phyloP scores from a whole-genome alignment of 1,284 basidiomycete species.

The Coniferiporia sulphurascens region DNA sequence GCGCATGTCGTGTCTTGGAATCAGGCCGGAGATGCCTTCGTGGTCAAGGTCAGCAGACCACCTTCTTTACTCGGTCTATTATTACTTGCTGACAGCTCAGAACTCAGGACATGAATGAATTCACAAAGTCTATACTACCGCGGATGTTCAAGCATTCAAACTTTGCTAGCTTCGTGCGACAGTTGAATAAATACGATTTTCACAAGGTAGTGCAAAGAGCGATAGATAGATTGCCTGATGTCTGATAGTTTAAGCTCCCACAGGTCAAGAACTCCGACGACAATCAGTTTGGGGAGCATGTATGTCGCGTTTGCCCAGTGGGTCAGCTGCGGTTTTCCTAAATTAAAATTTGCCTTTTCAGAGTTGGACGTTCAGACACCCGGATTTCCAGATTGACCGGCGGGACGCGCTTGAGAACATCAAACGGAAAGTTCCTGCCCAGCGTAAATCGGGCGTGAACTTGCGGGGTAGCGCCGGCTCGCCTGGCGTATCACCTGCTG shows the following conservation, averaged over 20 bases:
- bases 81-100: background rate
- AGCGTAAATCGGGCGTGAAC: conserved; percentile 43
- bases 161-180: conserved; percentile 90
- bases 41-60: conserved; percentile 66
- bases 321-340: no score
- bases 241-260: conserved; percentile 7
- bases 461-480: conserved; percentile 20
- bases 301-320: conserved; percentile 28
- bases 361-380: conserved; percentile 96
- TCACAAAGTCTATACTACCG: conserved; percentile 91
- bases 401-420: conserved; percentile 88
- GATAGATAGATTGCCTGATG: background rate
- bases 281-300: conserved; percentile 74
- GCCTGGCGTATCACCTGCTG: conserved; percentile 24
- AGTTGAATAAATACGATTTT: conserved; percentile 98
- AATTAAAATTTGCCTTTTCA: conserved; percentile 27
- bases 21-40: conserved; percentile 82
- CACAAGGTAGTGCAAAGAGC: conserved; percentile 67
- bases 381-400: conserved; percentile 86
- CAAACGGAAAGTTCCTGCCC: conserved; percentile 84
- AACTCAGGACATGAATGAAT: conserved; percentile 88
- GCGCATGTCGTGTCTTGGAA: conserved; percentile 83
- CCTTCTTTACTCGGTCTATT: background rate
- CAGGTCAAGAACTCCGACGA: conserved; percentile 79
- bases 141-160: conserved; percentile 97